These are phyloP conservation scores for Polygonum maritimum DNA, from an alignment of 148 eudicot species.

Conservation along the genomic window DNA sequence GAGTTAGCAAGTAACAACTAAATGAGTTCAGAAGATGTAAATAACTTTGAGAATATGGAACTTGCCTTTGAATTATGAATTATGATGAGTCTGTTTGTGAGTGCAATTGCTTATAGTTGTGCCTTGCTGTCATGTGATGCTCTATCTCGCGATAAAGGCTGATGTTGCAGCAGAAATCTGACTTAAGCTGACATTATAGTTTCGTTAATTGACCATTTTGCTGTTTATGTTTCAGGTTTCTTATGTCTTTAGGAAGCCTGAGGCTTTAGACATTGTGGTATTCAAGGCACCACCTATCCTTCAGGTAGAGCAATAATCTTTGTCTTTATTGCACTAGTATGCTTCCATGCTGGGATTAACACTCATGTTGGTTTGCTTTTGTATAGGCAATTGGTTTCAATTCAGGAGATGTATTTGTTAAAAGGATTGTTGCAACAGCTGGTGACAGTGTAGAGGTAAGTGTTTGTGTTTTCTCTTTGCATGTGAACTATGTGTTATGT, in stretches of 20 bases:
- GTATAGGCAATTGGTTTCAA: constrained; percentile 31
- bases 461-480: not conserved
- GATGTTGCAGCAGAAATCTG: not conserved
- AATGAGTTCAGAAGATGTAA: not conserved
- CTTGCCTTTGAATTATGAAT: not conserved
- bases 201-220: not conserved
- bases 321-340: not conserved
- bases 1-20: not conserved
- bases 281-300: constrained; percentile 77
- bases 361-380: not conserved
- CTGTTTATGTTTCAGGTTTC: constrained; percentile 40
- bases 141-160: not conserved
- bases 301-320: constrained; percentile 34
- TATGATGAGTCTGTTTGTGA: not conserved
- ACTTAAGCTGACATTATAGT: not conserved
- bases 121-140: not conserved
- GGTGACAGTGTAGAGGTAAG: constrained; percentile 79
- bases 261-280: constrained; percentile 72
- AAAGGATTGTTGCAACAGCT: constrained; percentile 80
- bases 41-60: not conserved
- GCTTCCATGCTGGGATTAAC: not conserved
- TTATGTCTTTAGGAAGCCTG: constrained; percentile 72
- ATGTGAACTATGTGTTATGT: not conserved
- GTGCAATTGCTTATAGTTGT: not conserved
- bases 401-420: constrained; percentile 63